Percentiles rank a stretch among this genome's conserved stretches.
phyloP scores from a whole-genome alignment of 2,329 filamentous ascomycete species.

The Polytolypa hystricis region DNA sequence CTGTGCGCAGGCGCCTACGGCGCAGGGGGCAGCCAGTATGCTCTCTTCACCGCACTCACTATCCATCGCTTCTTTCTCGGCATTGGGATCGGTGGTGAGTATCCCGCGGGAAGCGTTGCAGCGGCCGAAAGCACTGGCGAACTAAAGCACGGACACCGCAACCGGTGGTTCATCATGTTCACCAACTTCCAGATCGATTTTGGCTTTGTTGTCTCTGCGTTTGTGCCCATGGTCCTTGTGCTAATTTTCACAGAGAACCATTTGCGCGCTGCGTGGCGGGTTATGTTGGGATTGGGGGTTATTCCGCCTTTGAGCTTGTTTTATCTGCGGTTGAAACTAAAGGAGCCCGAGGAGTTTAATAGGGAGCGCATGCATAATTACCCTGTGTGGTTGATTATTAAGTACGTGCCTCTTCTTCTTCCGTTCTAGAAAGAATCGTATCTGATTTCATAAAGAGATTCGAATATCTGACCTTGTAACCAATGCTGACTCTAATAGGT shows the following conservation, averaged over 20 bases:
- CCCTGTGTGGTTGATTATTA: conserved; percentile 41
- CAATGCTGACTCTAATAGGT: too few relatives aligned
- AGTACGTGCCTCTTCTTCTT: conserved; percentile 21
- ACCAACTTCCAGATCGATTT: conserved; percentile 81
- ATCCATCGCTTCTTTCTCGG: conserved; percentile 77
- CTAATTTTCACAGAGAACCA: conserved; percentile 51
- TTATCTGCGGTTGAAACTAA: conserved; percentile 58
- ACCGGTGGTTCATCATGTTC: conserved; percentile 84
- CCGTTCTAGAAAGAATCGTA: too few relatives aligned
- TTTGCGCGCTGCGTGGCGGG: conserved; percentile 67
- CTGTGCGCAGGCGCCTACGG: conserved; percentile 68
- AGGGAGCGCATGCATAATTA: conserved; percentile 57
- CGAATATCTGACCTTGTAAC: too few relatives aligned
- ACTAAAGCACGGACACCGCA: conserved; percentile 67
- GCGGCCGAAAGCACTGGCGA: conserved; percentile 77
- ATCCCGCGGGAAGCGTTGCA: conserved; percentile 58
- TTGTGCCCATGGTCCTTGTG: conserved; percentile 60
- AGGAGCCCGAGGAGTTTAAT: conserved; percentile 69
- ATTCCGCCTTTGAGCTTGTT: conserved; percentile 66
- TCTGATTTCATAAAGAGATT: too few relatives aligned
- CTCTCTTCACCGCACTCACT: conserved; percentile 66
- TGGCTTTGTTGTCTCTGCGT: conserved; percentile 69
- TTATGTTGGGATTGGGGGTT: conserved; percentile 65
- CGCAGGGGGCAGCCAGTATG: conserved; percentile 53
- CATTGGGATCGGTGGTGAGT: conserved; percentile 61